Evolutionary conservation across 345 rosid genomes (phyloP), one percentile per base, ranked within the genome.

Genomic region (Tarenaya hassleriana): DNA sequence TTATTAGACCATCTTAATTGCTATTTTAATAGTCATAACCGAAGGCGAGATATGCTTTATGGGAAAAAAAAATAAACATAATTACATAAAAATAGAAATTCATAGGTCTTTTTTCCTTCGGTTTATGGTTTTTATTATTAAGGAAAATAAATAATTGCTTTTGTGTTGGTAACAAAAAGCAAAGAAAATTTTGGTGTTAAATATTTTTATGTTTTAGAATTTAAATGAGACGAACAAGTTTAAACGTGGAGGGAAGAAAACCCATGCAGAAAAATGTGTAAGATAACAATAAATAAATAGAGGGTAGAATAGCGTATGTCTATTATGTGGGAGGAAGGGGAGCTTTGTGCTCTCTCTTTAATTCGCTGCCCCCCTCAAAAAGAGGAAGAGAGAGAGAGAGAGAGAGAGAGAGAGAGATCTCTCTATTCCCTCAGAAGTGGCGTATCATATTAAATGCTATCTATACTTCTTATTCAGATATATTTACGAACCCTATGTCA

Each of bases 241-340:
- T 7, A 33, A 33, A 33, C 10, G 10, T 1, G 10, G 35, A 33
- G 13, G 13, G 9, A 35, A 35, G 9, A 50, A 45, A 13, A 52
- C 3, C 51, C 20, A 37, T 65, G 34, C 58, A 52, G 70, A 60
- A 59, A 59, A 66, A 66, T 66, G 70, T 66, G 70, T 66, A 52
- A 47, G n/a, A 32, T 60, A 53, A 59, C 64, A 66, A 45, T 66
- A 46, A 66, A 64, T 64, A 64, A 44, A 42, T 18, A 56, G 58
- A 49, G 41, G n/a, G 7, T 18, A 49, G 43, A 17, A 29, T 51
- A 55, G 21, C 13, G 1, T 21, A 58, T 15, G 52, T 51, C 55
- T 24, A 13, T 65, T 37, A 44, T 7, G 35, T 7, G 35, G 7
- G 7, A 9, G 13, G 11, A 3, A 9, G 40, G 9, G 40, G 11